Evolutionary conservation across 2,329 filamentous ascomycete species (phyloP), one percentile per base, ranked within the genome.

Genomic region (Epichloe elymi): DNA sequence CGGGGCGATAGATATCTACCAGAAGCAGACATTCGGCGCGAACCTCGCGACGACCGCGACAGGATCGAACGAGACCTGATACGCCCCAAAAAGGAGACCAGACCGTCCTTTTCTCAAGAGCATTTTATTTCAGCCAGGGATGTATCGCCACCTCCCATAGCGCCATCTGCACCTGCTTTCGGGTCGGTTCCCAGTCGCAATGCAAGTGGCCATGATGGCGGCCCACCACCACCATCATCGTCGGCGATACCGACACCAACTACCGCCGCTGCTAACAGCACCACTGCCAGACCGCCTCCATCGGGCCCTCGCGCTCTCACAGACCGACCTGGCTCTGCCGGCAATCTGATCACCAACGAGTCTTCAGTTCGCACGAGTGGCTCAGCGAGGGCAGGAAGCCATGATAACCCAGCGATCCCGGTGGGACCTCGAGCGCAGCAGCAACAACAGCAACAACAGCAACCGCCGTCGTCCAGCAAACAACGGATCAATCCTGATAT

Each of bases 401-500:
- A 75, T 41, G 71, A 72, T 20, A 71, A 69, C 51, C 69, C 71
- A 8, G 62, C 70, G 6, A 76, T 80, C 46, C 76, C 76, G 3
- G 68, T 75, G 3, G 77, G 76, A 10, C 76, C 76, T 36, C 72
- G 77, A 37, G 72, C 72, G 15, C 75, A 78, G 53, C 74, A 72
- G 38, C 47, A 47, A 20, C 37, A 17, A 20, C 74, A 72, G 38
- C 47, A 47, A 20, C 37, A 17, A 20, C 41, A 45, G 12, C 75
- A 78, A 51, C 73, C 70, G 52, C 71, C 75, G 6, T 71, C 74
- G 15, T 76, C 75, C 0, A 79, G 76, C 59, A 79, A 78, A 57
- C 77, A 80, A 61, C 81, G 78, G 78, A 75, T 78, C 52, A 79
- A 79, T 48, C 74, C 76, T 3, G 72, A 70, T 30, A 57, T 75